phyloP scores from a whole-genome alignment of 148 eudicot genomes.

The Rhododendron williamsianum region DNA sequence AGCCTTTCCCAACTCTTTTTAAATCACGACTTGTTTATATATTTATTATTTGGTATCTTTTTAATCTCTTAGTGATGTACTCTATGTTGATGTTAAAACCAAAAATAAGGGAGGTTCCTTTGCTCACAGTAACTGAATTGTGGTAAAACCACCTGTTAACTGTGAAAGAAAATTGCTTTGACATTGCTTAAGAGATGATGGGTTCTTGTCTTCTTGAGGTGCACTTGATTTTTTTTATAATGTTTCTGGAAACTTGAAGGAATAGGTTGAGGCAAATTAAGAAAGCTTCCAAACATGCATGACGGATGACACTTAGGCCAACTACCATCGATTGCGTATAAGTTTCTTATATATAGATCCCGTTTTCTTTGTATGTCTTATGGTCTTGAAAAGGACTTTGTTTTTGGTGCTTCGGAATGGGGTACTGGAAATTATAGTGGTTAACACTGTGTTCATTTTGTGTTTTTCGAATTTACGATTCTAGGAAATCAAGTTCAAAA shows the following conservation, averaged over 20 bases:
- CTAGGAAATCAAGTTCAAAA: too few species aligned
- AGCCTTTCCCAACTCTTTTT: too few species aligned
- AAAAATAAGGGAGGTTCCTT: too few species aligned
- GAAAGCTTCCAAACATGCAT: not conserved
- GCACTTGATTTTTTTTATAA: not conserved
- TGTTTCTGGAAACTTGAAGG: not conserved
- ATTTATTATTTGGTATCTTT: too few species aligned
- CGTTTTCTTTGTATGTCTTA: not conserved
- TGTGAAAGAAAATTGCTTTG: not conserved
- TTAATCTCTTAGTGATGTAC: too few species aligned
- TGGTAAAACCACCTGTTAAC: not conserved
- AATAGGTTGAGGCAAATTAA: not conserved
- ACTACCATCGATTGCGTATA: not conserved
- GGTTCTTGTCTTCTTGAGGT: not conserved
- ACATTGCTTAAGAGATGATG: not conserved
- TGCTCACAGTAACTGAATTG: not conserved
- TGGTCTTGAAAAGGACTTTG: too few species aligned
- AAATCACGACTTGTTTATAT: too few species aligned
- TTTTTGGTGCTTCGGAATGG: too few species aligned
- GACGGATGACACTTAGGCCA: not conserved
- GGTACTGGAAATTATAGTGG: too few species aligned
- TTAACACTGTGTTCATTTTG: too few species aligned
- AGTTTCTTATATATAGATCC: not conserved
- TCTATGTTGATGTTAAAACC: too few species aligned
- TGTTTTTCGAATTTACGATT: too few species aligned